Base-by-base conservation (phyloP, 2,329 filamentous ascomycete genomes). In the Zasmidium citrigriseum region DNA sequence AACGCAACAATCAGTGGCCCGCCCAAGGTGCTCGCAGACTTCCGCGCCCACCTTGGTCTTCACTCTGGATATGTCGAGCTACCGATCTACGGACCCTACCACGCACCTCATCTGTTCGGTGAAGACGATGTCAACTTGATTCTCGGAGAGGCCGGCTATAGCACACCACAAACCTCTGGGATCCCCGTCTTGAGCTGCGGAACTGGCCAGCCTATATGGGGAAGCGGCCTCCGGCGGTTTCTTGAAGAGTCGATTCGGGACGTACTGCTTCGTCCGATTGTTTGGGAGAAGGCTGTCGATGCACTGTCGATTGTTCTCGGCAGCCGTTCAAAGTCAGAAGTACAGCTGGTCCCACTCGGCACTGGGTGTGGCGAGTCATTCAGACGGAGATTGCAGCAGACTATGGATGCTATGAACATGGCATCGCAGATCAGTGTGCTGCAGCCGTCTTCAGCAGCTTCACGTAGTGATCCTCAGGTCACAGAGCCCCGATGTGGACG, bases 21-120 rank as follows among this genome's bases (percentile, higher is more conserved):
- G 49, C 46, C 46, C 27, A 23, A 55, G 22, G 7, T 62, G 45
- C 48, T 54, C 46, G 41, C 9, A 55, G 54, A 4, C 24, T 54
- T 5, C 20, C 44, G 34, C 34, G 52, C 18, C 46, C 18, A 38
- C 45, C 24, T 44, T 20, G 18, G 38, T 34, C 50, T 44, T 11
- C 38, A 38, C 38, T 41, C 44, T 47, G 23, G 45, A 38, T 7
- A 25, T 48, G 25, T 48, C 27, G 22, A 52, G n/a, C 47, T 64
- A n/a, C 55, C 60, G 11, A 61, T 65, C 23, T 59, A 52, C n/a
- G 63, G 48, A 4, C 64, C 61, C 12, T 64, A 61, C 38, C 64
- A 62, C 41, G 55, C 50, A n/a, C 12, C 54, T 4, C 55, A 59
- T 29, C 47, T 64, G 18, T 72, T 58, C 69, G 46, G 41, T 18